Conservation (phyloP, 495 filamentous ascomycete species). For the Daldinia decipiens region DNA sequence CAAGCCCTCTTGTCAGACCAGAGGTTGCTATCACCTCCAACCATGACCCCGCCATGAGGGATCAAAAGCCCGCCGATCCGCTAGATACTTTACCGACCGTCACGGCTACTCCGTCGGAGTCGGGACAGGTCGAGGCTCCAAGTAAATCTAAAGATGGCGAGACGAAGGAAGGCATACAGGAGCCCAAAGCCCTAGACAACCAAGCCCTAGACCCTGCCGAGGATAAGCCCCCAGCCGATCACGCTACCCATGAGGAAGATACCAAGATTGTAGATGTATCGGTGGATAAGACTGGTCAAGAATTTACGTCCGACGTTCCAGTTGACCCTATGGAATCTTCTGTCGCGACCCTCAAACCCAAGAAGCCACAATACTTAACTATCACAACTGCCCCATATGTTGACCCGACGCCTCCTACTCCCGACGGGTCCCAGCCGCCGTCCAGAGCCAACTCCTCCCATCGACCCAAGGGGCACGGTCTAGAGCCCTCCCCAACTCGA, state of each 20-base stretch:
- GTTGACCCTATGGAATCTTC: constrained; percentile 63
- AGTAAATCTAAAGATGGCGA: constrained; percentile 28
- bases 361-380: constrained; percentile 56
- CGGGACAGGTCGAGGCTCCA: constrained; percentile 17
- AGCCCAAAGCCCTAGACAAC: constrained; percentile 1
- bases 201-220: constrained; percentile 24
- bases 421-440: constrained; percentile 57
- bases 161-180: not conserved
- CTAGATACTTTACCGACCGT: constrained; percentile 38
- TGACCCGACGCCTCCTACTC: constrained; percentile 71
- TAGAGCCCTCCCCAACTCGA: constrained; percentile 65
- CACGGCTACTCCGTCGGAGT: constrained; percentile 21
- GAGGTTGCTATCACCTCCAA: constrained; percentile 35
- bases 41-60: constrained; percentile 50
- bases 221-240: constrained; percentile 17
- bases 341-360: constrained; percentile 61
- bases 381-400: constrained; percentile 63
- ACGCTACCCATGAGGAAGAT: constrained; percentile 14
- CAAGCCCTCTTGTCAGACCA: constrained; percentile 40
- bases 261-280: not conserved
- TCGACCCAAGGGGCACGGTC: constrained; percentile 43
- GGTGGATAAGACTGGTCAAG: constrained; percentile 12
- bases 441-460: constrained; percentile 62
- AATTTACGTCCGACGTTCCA: constrained; percentile 17
- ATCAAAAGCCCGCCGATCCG: constrained; percentile 35